Conservation (phyloP, 106 monocot species). For the Dioscorea dumetorum region DNA sequence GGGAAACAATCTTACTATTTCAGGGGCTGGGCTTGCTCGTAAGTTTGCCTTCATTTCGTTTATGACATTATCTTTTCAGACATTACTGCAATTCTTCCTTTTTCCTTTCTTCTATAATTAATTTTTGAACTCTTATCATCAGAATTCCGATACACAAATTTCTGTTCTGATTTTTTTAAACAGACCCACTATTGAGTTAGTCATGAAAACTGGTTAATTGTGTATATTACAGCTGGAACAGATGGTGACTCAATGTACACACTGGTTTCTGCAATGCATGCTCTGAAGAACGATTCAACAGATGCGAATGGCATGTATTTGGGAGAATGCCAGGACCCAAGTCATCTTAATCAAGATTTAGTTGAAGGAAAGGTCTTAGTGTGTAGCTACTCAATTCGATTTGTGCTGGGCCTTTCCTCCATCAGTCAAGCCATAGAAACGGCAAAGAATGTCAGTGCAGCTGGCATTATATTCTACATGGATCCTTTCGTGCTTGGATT, state of each 20-base stretch:
- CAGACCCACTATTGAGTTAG: neutral
- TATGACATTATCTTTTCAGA: no score
- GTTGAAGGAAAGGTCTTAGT: slow-evolving; percentile 69
- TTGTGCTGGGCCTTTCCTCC: slow-evolving; percentile 84
- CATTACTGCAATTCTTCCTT: no score
- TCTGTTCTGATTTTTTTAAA: no score
- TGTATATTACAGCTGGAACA: slow-evolving; percentile 70
- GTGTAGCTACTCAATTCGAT: slow-evolving; percentile 84
- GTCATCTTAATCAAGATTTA: slow-evolving; percentile 45
- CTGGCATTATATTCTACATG: slow-evolving; percentile 83
- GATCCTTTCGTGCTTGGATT: slow-evolving; percentile 88
- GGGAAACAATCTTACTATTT: slow-evolving; percentile 77
- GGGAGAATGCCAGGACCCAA: slow-evolving; percentile 94
- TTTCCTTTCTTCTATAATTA: no score
- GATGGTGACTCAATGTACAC: slow-evolving; percentile 64
- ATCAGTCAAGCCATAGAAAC: slow-evolving; percentile 79
- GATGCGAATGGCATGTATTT: slow-evolving; percentile 48
- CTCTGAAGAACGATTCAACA: slow-evolving; percentile 44
- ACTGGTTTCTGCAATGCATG: slow-evolving; percentile 71
- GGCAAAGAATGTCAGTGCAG: slow-evolving; percentile 85
- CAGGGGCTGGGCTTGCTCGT: slow-evolving; percentile 90
- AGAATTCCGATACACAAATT: no score
- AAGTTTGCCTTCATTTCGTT: slow-evolving; percentile 21
- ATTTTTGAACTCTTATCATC: no score
- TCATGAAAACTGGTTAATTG: neutral